Percentiles rank a stretch among this genome's conserved stretches.
Evolutionary conservation across 1,284 basidiomycete genomes (phyloP).

Genomic region (Ustilago nuda): DNA sequence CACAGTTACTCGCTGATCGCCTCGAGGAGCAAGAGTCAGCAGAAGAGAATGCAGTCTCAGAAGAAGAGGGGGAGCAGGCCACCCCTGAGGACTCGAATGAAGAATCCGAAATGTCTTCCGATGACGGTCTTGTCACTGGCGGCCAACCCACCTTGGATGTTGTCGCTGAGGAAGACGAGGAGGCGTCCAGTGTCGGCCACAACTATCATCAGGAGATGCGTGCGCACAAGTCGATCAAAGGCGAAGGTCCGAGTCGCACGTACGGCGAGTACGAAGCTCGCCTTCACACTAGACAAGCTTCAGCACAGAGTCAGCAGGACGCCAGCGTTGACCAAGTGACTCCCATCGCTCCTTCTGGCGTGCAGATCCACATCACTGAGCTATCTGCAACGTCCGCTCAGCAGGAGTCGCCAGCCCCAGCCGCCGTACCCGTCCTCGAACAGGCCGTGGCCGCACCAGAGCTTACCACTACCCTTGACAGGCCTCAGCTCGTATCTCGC

Average conservation of each 20-base stretch:
- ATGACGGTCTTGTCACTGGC: constrained; percentile 34
- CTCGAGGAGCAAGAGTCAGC: constrained; percentile 37
- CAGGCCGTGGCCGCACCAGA: constrained; percentile 9
- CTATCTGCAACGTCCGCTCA: background rate
- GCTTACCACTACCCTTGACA: constrained; percentile 2
- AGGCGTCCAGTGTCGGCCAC: constrained; percentile 49
- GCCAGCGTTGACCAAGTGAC: background rate
- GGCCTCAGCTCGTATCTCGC: constrained; percentile 31
- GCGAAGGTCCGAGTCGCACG: constrained; percentile 31
- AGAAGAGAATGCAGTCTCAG: constrained; percentile 14
- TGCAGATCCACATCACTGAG: constrained; percentile 30
- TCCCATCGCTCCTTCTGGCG: constrained; percentile 20
- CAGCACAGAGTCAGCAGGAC: constrained; percentile 21
- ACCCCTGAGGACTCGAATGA: constrained; percentile 21
- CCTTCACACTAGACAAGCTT: constrained; percentile 36
- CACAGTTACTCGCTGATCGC: constrained; percentile 34
- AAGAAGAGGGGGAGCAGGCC: constrained; percentile 14
- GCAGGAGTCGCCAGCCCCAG: background rate
- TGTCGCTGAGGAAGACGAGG: constrained; percentile 60
- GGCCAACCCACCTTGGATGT: constrained; percentile 50
- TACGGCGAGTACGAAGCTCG: constrained; percentile 37
- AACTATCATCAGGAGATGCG: constrained; percentile 50
- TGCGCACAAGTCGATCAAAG: constrained; percentile 30
- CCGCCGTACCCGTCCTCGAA: constrained; percentile 6
- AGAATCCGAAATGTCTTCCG: constrained; percentile 34